Evolutionary conservation across 2,329 filamentous ascomycete genomes (phyloP).

Genomic region (Colletotrichum sp.): DNA sequence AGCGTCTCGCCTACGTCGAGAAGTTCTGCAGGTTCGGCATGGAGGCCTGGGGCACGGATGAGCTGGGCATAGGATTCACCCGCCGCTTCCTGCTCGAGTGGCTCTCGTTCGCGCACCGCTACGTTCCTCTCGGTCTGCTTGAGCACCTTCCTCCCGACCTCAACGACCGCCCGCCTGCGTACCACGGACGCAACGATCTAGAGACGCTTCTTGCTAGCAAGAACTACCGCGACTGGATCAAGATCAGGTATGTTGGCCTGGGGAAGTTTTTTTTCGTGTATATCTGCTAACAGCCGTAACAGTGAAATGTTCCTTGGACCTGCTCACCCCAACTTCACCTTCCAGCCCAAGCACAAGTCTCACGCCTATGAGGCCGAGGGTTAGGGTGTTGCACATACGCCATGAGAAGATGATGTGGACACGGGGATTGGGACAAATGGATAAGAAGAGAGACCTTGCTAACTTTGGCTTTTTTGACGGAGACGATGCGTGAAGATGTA

Average conservation of each 20-base stretch:
- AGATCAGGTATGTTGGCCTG: conserved; percentile 78
- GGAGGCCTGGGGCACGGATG: conserved; percentile 94
- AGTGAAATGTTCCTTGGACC: conserved; percentile 98
- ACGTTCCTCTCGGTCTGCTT: conserved; percentile 86
- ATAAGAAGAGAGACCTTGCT: background rate
- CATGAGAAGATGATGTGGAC: background rate
- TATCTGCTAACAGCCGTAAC: conserved; percentile 19
- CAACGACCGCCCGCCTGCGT: conserved; percentile 87
- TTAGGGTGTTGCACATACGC: conserved; percentile 30
- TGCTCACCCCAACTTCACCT: conserved; percentile 87
- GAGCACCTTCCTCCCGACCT: conserved; percentile 87
- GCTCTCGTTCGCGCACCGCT: conserved; percentile 91
- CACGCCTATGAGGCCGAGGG: conserved; percentile 85
- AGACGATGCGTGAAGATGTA: background rate
- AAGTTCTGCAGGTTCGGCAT: conserved; percentile 90
- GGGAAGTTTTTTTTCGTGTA: background rate
- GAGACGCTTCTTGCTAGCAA: conserved; percentile 91
- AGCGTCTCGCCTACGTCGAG: conserved; percentile 85
- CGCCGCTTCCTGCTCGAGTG: conserved; percentile 93
- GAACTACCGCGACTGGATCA: conserved; percentile 98
- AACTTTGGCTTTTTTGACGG: background rate
- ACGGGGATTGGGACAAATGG: background rate
- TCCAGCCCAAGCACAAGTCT: conserved; percentile 97
- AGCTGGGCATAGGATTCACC: conserved; percentile 89
- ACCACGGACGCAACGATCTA: conserved; percentile 82